Conservation (phyloP, 768 basidiomycete species). For the Tricholoma saponaceum region DNA sequence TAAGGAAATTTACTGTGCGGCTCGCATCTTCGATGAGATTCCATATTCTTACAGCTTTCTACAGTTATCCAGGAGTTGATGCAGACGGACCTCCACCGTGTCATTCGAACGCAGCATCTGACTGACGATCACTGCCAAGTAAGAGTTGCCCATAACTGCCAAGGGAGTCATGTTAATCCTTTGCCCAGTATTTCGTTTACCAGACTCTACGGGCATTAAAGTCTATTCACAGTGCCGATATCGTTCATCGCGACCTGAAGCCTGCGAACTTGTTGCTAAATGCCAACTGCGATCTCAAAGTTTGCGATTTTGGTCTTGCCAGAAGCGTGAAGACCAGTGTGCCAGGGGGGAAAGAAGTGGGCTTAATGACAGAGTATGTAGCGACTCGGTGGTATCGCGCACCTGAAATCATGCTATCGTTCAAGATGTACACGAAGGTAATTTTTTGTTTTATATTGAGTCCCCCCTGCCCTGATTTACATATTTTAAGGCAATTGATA, state of each 20-base stretch:
- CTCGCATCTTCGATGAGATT: background rate
- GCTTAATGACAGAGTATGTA: too few species aligned
- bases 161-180: background rate
- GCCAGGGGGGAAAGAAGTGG: too few species aligned
- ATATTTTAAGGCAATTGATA: too few species aligned
- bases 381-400: too few species aligned
- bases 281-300: too few species aligned
- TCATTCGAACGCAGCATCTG: conserved; percentile 85
- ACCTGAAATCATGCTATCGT: too few species aligned
- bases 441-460: too few species aligned
- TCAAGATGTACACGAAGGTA: too few species aligned
- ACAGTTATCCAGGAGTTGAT: conserved; percentile 82
- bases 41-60: conserved; percentile 3
- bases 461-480: too few species aligned
- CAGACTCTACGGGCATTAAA: conserved; percentile 94
- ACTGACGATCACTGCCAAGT: conserved; percentile 90
- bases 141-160: conserved; percentile 9
- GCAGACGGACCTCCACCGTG: conserved; percentile 89
- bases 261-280: conserved; percentile 95
- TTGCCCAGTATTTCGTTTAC: conserved; percentile 78
- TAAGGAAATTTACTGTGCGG: conserved; percentile 81
- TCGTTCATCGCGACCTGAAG: conserved; percentile 95
- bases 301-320: too few species aligned
- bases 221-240: conserved; percentile 94
- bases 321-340: too few species aligned